Conservation (phyloP, 2,329 filamentous ascomycete species). For the Chrysosphaeria jannelii region DNA sequence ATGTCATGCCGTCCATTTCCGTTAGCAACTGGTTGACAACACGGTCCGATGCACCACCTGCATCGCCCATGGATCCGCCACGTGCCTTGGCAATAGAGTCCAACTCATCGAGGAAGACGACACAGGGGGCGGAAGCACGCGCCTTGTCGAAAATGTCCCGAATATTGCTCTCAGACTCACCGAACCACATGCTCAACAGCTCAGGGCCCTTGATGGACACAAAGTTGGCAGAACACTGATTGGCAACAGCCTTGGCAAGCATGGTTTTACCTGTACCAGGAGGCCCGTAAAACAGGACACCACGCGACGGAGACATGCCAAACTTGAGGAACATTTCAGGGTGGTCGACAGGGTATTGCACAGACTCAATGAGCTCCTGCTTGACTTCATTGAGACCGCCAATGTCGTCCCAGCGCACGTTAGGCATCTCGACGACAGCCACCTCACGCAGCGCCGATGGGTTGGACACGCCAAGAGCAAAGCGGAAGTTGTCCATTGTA, state of each 20-base stretch:
- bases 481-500: constrained; percentile 99
- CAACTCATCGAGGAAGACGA: constrained; percentile 95
- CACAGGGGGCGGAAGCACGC: constrained; percentile 84
- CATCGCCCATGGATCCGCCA: constrained; percentile 86
- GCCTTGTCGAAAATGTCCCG: constrained; percentile 99
- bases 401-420: constrained; percentile 98
- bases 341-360: constrained; percentile 97
- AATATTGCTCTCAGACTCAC: constrained; percentile 99
- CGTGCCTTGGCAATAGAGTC: constrained; percentile 98
- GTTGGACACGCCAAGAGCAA: constrained; percentile 92
- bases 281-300: constrained; percentile 95
- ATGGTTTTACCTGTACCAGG: constrained; percentile 99
- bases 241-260: constrained; percentile 96
- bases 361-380: constrained; percentile 95
- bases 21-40: constrained; percentile 98
- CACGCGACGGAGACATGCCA: constrained; percentile 84
- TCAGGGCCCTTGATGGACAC: constrained; percentile 98
- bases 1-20: constrained; percentile 99
- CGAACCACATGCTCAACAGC: constrained; percentile 98
- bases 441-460: constrained; percentile 95
- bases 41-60: constrained; percentile 93
- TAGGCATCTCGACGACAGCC: constrained; percentile 94
- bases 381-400: constrained; percentile 96
- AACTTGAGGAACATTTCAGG: constrained; percentile 99
- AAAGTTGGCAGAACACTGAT: constrained; percentile 98